Base-by-base conservation (phyloP, 1,284 basidiomycete genomes). In the Cryptococcus sp. region DNA sequence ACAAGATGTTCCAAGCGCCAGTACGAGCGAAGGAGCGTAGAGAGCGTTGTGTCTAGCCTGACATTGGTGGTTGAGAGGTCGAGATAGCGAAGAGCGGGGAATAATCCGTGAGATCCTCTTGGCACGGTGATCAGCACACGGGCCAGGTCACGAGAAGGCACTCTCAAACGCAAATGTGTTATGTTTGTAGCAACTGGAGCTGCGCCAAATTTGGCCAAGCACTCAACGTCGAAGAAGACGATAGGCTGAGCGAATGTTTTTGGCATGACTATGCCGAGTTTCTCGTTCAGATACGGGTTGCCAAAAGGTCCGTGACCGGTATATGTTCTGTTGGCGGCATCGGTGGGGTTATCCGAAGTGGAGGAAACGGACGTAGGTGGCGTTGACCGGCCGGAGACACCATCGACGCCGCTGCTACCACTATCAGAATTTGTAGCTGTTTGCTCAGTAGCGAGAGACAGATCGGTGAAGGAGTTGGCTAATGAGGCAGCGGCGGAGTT, bases 41-140 rank as follows among this genome's bases (percentile, higher is more conserved):
- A 59, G 0, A 80, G 62, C 8, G 71, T 68, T 3, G 70, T 70
- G 46, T 80, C 77, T 19, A 79, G 66, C 31, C 78, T 70, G 6
- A 80, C 67, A 49, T 79, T 79, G n/a, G 78, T 76, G 5, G 79
- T 80, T 5, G 76, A 78, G n/a, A 80, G 69, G 60, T 80, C 79
- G 17, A 80, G 73, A 53, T 75, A 80, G 13, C 61, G 54, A 19
- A 80, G 59, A 2, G 65, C 57, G 0, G 79, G 79, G 57, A 80
- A 78, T 17, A 72, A 57, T 8, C 38, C 40, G 3, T 49, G 48
- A 31, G 48, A 50, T 45, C 49, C 57, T 46, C 47, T 22, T 16
- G 46, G 51, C 17, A 67, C 59, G 46, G 64, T 64, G 17, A 72
- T 67, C 45, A 80, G 64, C 16, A 78, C 70, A 20, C 60, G 66